These are phyloP conservation scores for Leucocoprinus leucothites DNA, from an alignment of 768 basidiomycete species.

Conservation along the genomic window DNA sequence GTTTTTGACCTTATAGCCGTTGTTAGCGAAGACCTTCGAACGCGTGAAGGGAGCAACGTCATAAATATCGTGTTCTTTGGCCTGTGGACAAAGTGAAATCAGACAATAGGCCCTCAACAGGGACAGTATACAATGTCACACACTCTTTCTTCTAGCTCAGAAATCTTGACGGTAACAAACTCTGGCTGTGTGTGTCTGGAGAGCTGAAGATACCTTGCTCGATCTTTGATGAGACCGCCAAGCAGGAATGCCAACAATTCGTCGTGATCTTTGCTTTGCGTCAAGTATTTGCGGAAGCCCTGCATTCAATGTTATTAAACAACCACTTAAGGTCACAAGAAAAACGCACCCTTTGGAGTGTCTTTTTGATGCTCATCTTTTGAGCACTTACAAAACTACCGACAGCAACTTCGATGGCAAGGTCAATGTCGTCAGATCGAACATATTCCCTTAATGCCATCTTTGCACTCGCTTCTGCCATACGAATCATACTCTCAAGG, in stretches of 20 bases:
- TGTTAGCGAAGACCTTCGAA: conserved; percentile 80
- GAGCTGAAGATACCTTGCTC: conserved; percentile 78
- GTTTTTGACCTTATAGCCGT: conserved; percentile 79
- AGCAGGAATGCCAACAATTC: conserved; percentile 93
- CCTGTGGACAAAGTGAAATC: conserved; percentile 41
- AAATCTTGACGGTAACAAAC: conserved; percentile 66
- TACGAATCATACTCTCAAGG: conserved; percentile 98
- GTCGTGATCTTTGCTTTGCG: conserved; percentile 93
- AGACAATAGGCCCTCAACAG: neutral
- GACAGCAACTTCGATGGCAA: conserved; percentile 94
- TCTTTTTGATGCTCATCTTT: conserved; percentile 98
- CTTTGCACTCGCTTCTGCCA: conserved; percentile 98
- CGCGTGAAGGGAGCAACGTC: conserved; percentile 83
- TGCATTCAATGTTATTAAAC: conserved; percentile 26
- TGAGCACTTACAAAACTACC: conserved; percentile 95
- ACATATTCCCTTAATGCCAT: conserved; percentile 98
- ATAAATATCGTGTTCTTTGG: conserved; percentile 96
- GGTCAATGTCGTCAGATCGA: conserved; percentile 91
- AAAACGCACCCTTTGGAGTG: conserved; percentile 79
- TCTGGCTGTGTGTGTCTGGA: conserved; percentile 78
- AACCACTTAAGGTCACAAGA: conserved; percentile 2
- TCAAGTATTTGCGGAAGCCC: conserved; percentile 98
- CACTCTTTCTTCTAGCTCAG: conserved; percentile 87
- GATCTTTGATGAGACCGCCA: conserved; percentile 91
- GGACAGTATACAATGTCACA: conserved; percentile 21